Percentiles rank a stretch among this genome's conserved stretches.
Evolutionary conservation across 495 filamentous ascomycete species (phyloP).

Genomic region (Aspergillus conjunctus): DNA sequence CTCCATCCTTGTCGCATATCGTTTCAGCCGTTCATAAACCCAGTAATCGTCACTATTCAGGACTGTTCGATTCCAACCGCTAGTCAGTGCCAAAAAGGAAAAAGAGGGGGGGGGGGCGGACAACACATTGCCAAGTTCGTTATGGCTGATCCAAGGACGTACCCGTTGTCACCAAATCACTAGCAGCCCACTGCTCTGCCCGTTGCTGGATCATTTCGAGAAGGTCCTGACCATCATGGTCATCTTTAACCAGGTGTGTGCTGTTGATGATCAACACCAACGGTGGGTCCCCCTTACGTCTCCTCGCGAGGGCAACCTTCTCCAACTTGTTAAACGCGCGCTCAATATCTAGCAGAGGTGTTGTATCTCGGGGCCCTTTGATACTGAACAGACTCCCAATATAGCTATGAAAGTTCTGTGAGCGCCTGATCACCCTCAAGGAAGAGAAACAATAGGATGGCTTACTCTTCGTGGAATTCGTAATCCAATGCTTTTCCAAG

Average conservation of each 20-base stretch:
- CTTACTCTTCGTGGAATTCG: constrained; percentile 74
- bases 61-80: constrained; percentile 41
- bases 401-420: constrained; percentile 64
- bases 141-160: constrained; percentile 12
- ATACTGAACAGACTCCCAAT: constrained; percentile 95
- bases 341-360: constrained; percentile 90
- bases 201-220: constrained; percentile 94
- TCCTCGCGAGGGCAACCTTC: constrained; percentile 79
- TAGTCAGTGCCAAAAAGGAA: not conserved
- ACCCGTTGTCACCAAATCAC: constrained; percentile 78
- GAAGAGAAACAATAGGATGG: not conserved
- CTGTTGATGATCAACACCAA: constrained; percentile 89
- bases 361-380: constrained; percentile 86
- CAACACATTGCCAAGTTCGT: not conserved
- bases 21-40: constrained; percentile 93
- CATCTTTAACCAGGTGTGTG: constrained; percentile 84
- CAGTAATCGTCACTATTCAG: constrained; percentile 97
- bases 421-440: constrained; percentile 6
- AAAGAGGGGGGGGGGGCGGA: too few species aligned
- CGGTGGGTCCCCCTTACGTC: constrained; percentile 60
- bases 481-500: constrained; percentile 93
- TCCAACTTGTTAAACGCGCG: constrained; percentile 96
- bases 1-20: constrained; percentile 88
- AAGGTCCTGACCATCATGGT: constrained; percentile 86
- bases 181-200: constrained; percentile 93